phyloP scores from a whole-genome alignment of 1,139 yeast genomes.

The Hyphopichia burtonii region DNA sequence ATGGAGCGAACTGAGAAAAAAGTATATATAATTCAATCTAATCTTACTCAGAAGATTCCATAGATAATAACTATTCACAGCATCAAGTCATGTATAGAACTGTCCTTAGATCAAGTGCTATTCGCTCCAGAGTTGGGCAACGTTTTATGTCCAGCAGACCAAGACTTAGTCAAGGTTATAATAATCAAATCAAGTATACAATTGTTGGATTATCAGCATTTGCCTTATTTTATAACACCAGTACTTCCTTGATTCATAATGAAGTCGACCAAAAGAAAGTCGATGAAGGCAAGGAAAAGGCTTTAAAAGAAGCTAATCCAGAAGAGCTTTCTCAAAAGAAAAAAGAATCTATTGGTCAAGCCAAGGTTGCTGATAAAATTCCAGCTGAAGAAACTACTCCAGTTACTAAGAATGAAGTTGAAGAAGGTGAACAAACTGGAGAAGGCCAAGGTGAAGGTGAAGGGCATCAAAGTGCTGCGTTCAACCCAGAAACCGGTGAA shows the following conservation, averaged over 20 bases:
- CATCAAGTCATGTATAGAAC: constrained; percentile 7
- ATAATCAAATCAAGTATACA: neutral
- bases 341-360: neutral
- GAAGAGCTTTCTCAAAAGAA: constrained; percentile 2
- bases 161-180: neutral
- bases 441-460: constrained; percentile 9
- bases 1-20: neutral
- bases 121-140: constrained; percentile 4
- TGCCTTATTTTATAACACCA: constrained; percentile 6
- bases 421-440: constrained; percentile 6
- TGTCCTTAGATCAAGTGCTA: constrained; percentile 5
- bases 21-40: no score
- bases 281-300: constrained; percentile 7
- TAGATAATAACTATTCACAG: neutral
- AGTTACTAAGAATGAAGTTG: constrained; percentile 4
- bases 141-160: constrained; percentile 1
- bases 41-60: no score
- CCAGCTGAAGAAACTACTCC: constrained; percentile 3
- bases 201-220: constrained; percentile 1
- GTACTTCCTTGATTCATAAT: constrained; percentile 6
- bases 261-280: constrained; percentile 12
- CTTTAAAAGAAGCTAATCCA: constrained; percentile 6
- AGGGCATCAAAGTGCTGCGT: constrained; percentile 57
- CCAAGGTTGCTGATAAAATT: neutral
- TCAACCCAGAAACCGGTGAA: constrained; percentile 96